phyloP scores from a whole-genome alignment of 169 alveolate genomes.

The Cryptosporidium canis region DNA sequence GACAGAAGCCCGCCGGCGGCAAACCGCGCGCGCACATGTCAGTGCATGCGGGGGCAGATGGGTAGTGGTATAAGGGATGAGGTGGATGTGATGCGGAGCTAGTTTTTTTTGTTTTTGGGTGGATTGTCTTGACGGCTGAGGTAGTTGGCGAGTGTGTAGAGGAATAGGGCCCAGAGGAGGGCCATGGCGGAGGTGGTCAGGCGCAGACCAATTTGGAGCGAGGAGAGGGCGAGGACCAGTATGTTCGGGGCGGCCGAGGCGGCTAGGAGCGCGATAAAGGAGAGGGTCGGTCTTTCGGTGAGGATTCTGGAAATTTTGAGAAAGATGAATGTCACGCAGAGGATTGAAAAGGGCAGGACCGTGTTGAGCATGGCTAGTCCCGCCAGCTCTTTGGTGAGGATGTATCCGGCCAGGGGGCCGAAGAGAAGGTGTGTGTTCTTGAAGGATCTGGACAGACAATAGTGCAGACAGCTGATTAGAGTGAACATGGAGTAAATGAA shows the following conservation, averaged over 20 bases:
- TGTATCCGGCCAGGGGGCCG: neutral
- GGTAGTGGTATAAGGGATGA: no score
- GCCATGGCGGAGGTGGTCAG: neutral
- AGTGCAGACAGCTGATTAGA: neutral
- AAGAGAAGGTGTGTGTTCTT: neutral
- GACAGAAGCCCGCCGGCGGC: no score
- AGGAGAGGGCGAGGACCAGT: neutral
- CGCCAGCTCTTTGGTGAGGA: neutral
- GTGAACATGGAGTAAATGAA: slow-evolving; percentile 10
- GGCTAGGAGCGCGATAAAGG: slow-evolving; percentile 1
- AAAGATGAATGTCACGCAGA: slow-evolving; percentile 32
- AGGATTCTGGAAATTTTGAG: slow-evolving; percentile 29
- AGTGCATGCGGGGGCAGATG: no score
- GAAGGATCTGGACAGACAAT: neutral
- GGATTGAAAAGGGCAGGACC: slow-evolving; percentile 24
- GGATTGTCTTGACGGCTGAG: neutral
- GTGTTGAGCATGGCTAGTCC: neutral
- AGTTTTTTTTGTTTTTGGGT: neutral
- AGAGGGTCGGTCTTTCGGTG: neutral
- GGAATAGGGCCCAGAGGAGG: slow-evolving; percentile 6
- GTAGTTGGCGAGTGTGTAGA: neutral
- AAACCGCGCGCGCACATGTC: neutral
- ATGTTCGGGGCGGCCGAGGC: neutral
- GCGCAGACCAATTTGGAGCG: neutral
- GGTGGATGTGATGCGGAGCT: neutral